Conservation (phyloP, 768 basidiomycete species). For the Lentinula detonsa region DNA sequence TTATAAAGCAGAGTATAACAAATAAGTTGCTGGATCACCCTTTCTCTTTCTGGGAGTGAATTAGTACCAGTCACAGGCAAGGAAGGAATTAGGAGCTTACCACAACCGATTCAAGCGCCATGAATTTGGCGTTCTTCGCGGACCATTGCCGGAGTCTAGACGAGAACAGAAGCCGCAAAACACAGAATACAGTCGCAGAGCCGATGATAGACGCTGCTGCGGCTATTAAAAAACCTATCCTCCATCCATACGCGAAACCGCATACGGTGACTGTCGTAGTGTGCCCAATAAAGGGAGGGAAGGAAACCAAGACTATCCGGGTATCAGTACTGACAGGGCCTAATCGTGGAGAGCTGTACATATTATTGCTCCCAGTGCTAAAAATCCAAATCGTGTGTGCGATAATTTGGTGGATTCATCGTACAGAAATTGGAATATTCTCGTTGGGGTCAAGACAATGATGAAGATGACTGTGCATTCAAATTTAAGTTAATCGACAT, state of each 20-base stretch:
- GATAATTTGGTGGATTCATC: slow-evolving; percentile 60
- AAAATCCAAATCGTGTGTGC: slow-evolving; percentile 54
- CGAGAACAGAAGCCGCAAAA: slow-evolving; percentile 55
- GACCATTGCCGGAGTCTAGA: slow-evolving; percentile 55
- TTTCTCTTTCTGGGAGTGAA: slow-evolving; percentile 47
- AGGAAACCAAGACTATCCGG: slow-evolving; percentile 38
- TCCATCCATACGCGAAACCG: slow-evolving; percentile 81
- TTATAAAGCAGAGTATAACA: background rate
- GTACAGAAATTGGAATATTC: slow-evolving; percentile 66
- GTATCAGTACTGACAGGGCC: background rate
- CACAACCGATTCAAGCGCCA: slow-evolving; percentile 68
- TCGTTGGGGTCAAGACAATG: slow-evolving; percentile 52
- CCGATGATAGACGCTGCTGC: slow-evolving; percentile 56
- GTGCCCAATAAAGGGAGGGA: slow-evolving; percentile 63
- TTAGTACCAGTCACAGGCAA: background rate
- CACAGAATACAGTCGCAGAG: slow-evolving; percentile 53
- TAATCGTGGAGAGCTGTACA: slow-evolving; percentile 26
- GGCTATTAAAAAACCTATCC: slow-evolving; percentile 60
- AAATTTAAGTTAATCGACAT: background rate
- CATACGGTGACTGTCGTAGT: slow-evolving; percentile 62
- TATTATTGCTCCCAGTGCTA: slow-evolving; percentile 44
- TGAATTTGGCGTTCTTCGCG: slow-evolving; percentile 63
- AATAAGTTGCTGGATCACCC: slow-evolving; percentile 26
- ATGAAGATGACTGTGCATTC: slow-evolving; percentile 29
- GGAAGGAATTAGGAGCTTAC: slow-evolving; percentile 31